These are phyloP conservation scores for Talaromyces sp. DNA, from an alignment of 2,329 filamentous ascomycete species.

Conservation along the genomic window DNA sequence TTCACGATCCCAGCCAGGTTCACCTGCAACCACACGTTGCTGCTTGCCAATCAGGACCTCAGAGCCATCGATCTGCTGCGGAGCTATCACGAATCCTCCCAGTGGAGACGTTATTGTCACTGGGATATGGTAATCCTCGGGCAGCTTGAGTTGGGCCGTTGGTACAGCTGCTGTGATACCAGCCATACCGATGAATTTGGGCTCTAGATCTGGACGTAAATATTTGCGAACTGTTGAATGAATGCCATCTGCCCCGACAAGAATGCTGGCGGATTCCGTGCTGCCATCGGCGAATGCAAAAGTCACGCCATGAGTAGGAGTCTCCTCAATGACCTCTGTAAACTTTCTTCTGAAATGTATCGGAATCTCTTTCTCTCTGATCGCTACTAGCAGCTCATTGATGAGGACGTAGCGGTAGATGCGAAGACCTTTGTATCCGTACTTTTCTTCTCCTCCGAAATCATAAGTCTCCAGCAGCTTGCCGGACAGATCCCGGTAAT, in stretches of 20 bases:
- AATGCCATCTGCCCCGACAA: constrained; percentile 62
- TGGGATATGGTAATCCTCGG: constrained; percentile 28
- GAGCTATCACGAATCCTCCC: constrained; percentile 40
- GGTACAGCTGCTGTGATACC: constrained; percentile 26
- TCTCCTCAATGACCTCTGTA: constrained; percentile 44
- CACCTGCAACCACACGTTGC: constrained; percentile 31
- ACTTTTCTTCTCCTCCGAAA: constrained; percentile 9
- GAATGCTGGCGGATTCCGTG: constrained; percentile 40
- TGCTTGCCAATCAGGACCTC: constrained; percentile 41
- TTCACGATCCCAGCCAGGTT: constrained; percentile 33
- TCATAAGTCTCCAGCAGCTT: constrained; percentile 1
- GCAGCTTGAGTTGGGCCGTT: constrained; percentile 13
- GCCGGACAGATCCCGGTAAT: constrained; percentile 1
- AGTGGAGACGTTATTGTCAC: constrained; percentile 36
- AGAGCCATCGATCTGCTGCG: constrained; percentile 35
- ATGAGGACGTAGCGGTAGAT: constrained; percentile 10
- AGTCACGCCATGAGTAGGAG: constrained; percentile 37
- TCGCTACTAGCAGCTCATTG: not conserved
- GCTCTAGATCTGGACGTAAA: constrained; percentile 50
- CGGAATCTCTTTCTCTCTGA: constrained; percentile 33
- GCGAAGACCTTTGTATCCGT: constrained; percentile 8
- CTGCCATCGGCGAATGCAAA: constrained; percentile 53
- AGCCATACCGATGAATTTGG: constrained; percentile 50
- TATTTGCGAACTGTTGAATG: constrained; percentile 56
- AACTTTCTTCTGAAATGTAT: constrained; percentile 54